Percentiles rank a stretch among this genome's conserved stretches.
Conservation (phyloP, 768 basidiomycete species). For the Leucosporidium scottii region DNA sequence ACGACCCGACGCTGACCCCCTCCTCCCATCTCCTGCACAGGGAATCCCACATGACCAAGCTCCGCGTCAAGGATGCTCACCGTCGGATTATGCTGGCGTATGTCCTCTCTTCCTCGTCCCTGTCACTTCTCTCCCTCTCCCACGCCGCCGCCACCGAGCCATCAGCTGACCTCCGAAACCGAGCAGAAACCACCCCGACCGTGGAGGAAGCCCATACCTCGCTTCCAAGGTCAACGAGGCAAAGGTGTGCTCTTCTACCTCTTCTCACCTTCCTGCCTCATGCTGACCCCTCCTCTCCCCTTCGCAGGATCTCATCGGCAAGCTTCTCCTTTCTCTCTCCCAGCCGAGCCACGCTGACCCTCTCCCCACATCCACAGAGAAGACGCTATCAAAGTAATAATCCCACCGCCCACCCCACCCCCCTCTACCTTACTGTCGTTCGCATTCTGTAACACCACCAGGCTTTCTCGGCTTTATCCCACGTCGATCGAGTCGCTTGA, state of each 20-base stretch:
- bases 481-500: too few relatives aligned
- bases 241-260: slow-evolving; percentile 49
- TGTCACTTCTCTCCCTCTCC: background rate
- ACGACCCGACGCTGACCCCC: too few relatives aligned
- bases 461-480: too few relatives aligned
- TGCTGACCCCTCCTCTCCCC: background rate
- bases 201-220: slow-evolving; percentile 95
- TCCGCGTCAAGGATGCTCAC: slow-evolving; percentile 85
- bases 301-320: slow-evolving; percentile 28
- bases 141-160: too few relatives aligned
- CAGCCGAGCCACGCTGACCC: background rate
- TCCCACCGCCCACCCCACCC: background rate
- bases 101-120: background rate
- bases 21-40: slow-evolving; percentile 45
- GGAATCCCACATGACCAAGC: slow-evolving; percentile 70
- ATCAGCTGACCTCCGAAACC: background rate
- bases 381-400: slow-evolving; percentile 29
- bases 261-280: slow-evolving; percentile 38
- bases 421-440: too few relatives aligned
- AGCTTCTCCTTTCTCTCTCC: background rate
- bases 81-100: slow-evolving; percentile 86
- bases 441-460: too few relatives aligned
- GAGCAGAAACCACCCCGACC: slow-evolving; percentile 78
- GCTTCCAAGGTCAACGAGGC: slow-evolving; percentile 99
- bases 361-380: slow-evolving; percentile 10